Evolutionary conservation across 306 rosid genomes (phyloP), one percentile per base, ranked within the genome.

Genomic region (Inga leiocalycina): DNA sequence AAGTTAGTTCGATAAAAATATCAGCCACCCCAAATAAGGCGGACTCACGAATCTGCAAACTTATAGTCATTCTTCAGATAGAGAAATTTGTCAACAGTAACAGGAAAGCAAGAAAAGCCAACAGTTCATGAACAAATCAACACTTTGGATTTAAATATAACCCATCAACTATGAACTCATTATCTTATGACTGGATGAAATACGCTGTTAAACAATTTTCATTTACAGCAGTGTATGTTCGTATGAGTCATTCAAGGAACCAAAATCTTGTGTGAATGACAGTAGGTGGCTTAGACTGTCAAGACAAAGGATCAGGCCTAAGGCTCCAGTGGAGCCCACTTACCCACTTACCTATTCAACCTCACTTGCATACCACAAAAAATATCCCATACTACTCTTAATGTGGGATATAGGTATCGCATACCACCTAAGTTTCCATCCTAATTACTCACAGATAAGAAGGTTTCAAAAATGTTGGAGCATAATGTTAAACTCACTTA

Each of bases 1-100:
- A 30, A 13, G 62, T 89, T 70, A 89, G 78, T 41, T 79, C 43
- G 82, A 44, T 74, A 54, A 39, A 39, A 24, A 45, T 32, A 46
- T 77, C 17, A 52, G 35, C 56, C 62, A 34, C 15, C 65, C 37
- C 35, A 30, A 77, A 80, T 73, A 56, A 24, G 68, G 71, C 32
- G 71, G 43, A 82, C 61, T 74, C 71, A 44, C 30, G 32, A 69
- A 54, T 19, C 24, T 30, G 24, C 57, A 39, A 30, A 51, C 59
- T 62, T 24, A 7, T 19, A n/a, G 8, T 10, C 41, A 30, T 6
- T 27, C 66, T 56, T 15, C 34, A 52, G 37, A 48, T 7, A 22
- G 30, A 68, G 71, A 14, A 59, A 66, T 66, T 52, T 45, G 71
- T 34, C 16, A 56, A 70, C n/a, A 80, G 27, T 27, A 68, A 24